Conservation (phyloP, 2,329 filamentous ascomycete genomes). For the Scedosporium aurantiacum region DNA sequence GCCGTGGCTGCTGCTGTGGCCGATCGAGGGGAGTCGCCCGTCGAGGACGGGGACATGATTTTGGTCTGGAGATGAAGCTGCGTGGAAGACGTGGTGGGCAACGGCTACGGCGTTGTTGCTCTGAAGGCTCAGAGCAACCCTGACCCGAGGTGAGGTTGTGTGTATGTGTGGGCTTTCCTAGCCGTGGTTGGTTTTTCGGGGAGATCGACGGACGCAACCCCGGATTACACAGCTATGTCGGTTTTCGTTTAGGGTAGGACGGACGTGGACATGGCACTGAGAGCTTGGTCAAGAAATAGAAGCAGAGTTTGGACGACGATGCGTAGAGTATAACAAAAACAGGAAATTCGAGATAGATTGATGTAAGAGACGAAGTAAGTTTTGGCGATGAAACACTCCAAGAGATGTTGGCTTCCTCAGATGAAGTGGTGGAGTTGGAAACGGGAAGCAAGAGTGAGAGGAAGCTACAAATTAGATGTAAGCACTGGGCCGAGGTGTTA, state of each 20-base stretch:
- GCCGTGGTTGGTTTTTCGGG: not conserved
- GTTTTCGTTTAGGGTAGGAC: not conserved
- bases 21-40: slow-evolving; percentile 40
- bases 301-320: not conserved
- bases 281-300: not conserved
- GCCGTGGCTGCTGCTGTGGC: slow-evolving; percentile 24
- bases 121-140: slow-evolving; percentile 6
- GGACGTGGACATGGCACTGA: not conserved
- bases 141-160: not conserved
- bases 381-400: slow-evolving; percentile 4
- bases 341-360: not conserved
- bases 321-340: not conserved
- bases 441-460: not conserved
- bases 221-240: not conserved
- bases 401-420: not conserved
- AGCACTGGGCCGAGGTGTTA: slow-evolving; percentile 5
- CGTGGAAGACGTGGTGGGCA: slow-evolving; percentile 7
- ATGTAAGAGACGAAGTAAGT: not conserved
- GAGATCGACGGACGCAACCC: not conserved
- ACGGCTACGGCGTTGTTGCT: slow-evolving; percentile 2
- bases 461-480: not conserved
- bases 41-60: slow-evolving; percentile 41
- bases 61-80: slow-evolving; percentile 6
- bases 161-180: slow-evolving; percentile 5
- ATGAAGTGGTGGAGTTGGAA: not conserved